Percentiles rank a stretch among this genome's conserved stretches.
Evolutionary conservation across 1,139 yeast genomes (phyloP).

Genomic region (Zygosaccharomyces sapae): DNA sequence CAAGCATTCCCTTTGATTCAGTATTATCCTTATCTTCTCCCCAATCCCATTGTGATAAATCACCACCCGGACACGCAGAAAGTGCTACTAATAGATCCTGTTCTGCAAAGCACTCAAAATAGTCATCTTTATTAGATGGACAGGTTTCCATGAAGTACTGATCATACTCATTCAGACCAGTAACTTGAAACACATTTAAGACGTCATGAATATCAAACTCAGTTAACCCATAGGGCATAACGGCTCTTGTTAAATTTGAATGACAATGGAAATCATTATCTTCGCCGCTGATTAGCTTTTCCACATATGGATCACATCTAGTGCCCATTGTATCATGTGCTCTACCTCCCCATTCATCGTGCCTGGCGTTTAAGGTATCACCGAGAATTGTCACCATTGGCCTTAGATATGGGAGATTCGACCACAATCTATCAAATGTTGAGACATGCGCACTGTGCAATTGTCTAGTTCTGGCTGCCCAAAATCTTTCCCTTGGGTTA

Average conservation of each 20-base stretch:
- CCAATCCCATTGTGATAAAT: constrained; percentile 67
- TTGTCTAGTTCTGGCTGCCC: constrained; percentile 70
- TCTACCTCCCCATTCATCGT: constrained; percentile 63
- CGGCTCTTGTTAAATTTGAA: constrained; percentile 57
- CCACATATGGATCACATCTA: constrained; percentile 66
- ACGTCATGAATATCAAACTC: constrained; percentile 69
- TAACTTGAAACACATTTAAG: constrained; percentile 63
- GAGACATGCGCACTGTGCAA: constrained; percentile 62
- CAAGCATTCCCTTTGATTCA: constrained; percentile 49
- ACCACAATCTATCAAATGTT: constrained; percentile 60
- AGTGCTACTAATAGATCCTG: constrained; percentile 61
- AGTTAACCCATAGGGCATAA: constrained; percentile 55
- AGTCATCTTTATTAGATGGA: constrained; percentile 55
- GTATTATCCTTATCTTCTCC: constrained; percentile 50
- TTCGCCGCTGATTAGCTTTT: constrained; percentile 57
- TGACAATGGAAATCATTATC: constrained; percentile 67
- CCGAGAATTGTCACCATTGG: constrained; percentile 62
- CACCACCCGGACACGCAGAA: constrained; percentile 71
- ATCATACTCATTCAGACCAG: constrained; percentile 61
- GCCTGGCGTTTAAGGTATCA: constrained; percentile 54
- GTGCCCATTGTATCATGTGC: constrained; percentile 66
- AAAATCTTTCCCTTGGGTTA: constrained; percentile 59
- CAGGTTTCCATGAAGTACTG: constrained; percentile 70
- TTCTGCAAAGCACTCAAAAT: constrained; percentile 65
- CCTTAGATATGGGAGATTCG: constrained; percentile 56